Percentiles rank a stretch among this genome's conserved stretches.
These are phyloP conservation scores for Puya raimondii DNA, from an alignment of 176 grass and related monocot genomes.

Conservation along the genomic window DNA sequence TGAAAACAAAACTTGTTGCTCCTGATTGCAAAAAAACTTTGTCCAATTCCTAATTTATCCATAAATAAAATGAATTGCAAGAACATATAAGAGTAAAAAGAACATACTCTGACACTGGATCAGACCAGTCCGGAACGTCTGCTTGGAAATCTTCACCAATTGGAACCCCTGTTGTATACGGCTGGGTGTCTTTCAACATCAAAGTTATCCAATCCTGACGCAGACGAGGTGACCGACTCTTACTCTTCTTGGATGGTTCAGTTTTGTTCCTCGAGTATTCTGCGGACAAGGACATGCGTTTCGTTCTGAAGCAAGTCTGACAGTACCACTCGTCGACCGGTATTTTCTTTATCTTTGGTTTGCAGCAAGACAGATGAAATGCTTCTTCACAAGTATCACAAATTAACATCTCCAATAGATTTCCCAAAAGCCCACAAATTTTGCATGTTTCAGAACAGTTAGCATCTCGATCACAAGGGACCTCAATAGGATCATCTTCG, in stretches of 20 bases:
- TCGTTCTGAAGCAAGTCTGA: conserved; percentile 38
- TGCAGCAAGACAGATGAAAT: conserved; percentile 66
- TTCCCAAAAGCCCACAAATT: conserved; percentile 37
- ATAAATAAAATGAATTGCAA: conserved; percentile 3
- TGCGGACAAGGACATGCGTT: conserved; percentile 24
- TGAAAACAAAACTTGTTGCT: neutral
- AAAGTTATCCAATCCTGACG: conserved; percentile 28
- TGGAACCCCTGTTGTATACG: conserved; percentile 38
- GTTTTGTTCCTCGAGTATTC: conserved; percentile 16
- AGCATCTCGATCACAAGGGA: conserved; percentile 12
- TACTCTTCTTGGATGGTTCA: conserved; percentile 7
- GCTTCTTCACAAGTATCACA: conserved; percentile 69
- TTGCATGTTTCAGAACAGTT: conserved; percentile 40
- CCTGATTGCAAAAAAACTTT: neutral
- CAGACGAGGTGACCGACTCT: conserved; percentile 7
- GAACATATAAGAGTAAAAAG: neutral
- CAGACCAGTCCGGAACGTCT: conserved; percentile 56
- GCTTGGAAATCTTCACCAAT: conserved; percentile 76
- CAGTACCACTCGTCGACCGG: conserved; percentile 56
- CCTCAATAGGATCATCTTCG: conserved; percentile 10
- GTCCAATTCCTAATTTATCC: neutral
- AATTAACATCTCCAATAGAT: conserved; percentile 58
- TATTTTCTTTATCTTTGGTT: conserved; percentile 35
- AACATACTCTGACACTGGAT: conserved; percentile 45
- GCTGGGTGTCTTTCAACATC: conserved; percentile 39